These are phyloP conservation scores for Alternaria triticina DNA, from an alignment of 2,329 filamentous ascomycete species.

Conservation along the genomic window DNA sequence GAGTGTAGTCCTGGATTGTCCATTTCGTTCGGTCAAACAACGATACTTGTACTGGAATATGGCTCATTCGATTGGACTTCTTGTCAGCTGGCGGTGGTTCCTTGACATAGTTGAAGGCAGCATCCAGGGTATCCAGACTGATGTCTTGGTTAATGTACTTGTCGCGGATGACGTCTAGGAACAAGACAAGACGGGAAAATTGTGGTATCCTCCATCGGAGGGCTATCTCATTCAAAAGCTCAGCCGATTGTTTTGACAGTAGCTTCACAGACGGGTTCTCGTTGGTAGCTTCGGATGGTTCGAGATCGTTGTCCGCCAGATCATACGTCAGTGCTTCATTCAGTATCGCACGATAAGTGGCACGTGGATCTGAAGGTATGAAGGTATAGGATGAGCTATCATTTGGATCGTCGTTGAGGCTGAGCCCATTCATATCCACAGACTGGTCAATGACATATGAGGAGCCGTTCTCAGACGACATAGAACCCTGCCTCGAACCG, in stretches of 20 bases:
- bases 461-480: conserved; percentile 52
- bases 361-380: conserved; percentile 82
- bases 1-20: conserved; percentile 57
- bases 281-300: conserved; percentile 56
- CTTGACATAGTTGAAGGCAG: conserved; percentile 83
- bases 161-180: conserved; percentile 83
- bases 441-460: conserved; percentile 70
- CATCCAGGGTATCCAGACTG: conserved; percentile 79
- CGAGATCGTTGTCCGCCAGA: conserved; percentile 60
- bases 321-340: conserved; percentile 74
- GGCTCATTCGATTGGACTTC: conserved; percentile 61
- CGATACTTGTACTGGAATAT: conserved; percentile 37
- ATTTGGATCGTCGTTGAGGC: conserved; percentile 61
- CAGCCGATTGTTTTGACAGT: conserved; percentile 76
- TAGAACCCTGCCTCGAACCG: conserved; percentile 54
- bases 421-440: conserved; percentile 70
- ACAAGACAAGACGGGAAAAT: conserved; percentile 77
- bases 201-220: conserved; percentile 88
- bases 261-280: conserved; percentile 60
- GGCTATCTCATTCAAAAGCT: conserved; percentile 84
- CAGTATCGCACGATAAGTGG: conserved; percentile 82
- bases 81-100: conserved; percentile 70
- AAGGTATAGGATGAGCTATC: conserved; percentile 78
- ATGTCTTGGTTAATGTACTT: conserved; percentile 88
- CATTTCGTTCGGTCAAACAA: conserved; percentile 59